These are phyloP conservation scores for Botrytis paeoniae DNA, from an alignment of 2,329 filamentous ascomycete genomes.

Conservation along the genomic window DNA sequence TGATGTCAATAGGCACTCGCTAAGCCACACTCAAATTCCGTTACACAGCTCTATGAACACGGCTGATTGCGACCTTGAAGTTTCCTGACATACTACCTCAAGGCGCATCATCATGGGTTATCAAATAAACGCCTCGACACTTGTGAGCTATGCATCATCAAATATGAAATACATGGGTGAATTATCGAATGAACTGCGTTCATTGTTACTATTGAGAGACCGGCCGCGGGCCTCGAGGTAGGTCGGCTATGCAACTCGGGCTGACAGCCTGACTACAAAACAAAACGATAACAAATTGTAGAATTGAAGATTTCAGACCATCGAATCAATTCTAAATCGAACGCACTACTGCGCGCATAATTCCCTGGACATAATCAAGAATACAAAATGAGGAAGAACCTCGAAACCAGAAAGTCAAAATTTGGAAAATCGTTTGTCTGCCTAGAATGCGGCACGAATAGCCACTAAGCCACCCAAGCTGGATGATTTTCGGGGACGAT, in stretches of 20 bases:
- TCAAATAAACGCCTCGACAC: background rate
- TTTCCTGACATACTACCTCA: background rate
- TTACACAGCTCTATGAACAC: background rate
- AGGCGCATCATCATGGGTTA: background rate
- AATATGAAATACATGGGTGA: background rate
- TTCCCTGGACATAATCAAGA: background rate
- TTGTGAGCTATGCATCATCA: background rate
- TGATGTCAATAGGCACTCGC: no score
- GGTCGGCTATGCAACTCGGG: background rate
- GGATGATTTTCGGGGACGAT: background rate
- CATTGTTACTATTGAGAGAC: background rate
- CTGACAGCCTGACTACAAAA: background rate
- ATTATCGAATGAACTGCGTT: background rate
- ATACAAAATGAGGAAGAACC: no score
- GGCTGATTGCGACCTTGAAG: background rate
- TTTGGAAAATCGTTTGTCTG: background rate
- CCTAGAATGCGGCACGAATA: background rate
- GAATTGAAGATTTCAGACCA: background rate
- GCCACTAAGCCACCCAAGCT: background rate
- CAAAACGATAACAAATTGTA: background rate
- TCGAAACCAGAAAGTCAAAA: background rate
- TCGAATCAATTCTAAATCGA: background rate
- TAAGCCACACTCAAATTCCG: background rate
- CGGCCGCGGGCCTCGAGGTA: background rate
- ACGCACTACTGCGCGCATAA: no score